Evolutionary conservation across 208 protist species (phyloP).

Genomic region (Kentomonas sorsogonicus): DNA sequence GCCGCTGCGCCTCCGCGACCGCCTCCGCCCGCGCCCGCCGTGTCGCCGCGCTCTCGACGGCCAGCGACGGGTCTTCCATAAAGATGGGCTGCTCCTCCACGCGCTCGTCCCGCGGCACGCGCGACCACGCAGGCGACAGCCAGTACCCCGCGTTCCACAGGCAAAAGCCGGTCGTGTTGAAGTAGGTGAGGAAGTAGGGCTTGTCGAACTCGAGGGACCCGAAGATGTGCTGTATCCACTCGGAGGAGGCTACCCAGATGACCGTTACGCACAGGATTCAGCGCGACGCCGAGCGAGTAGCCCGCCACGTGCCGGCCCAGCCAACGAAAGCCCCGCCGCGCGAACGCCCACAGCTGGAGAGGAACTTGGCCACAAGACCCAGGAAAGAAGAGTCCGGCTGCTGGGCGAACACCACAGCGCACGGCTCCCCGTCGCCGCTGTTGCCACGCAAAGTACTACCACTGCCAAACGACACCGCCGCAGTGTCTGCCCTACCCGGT

Average conservation of each 20-base stretch:
- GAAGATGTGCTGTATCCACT: constrained; percentile 90
- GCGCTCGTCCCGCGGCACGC: constrained; percentile 43
- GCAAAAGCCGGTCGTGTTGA: constrained; percentile 85
- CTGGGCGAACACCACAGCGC: too few relatives aligned
- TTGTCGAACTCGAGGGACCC: constrained; percentile 69
- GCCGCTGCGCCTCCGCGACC: neutral
- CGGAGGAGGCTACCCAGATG: constrained; percentile 87
- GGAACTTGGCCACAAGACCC: too few relatives aligned
- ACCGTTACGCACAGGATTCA: constrained; percentile 85
- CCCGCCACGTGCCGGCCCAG: constrained; percentile 28
- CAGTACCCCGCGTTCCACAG: constrained; percentile 81
- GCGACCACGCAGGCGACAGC: constrained; percentile 42
- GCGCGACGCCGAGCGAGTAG: constrained; percentile 71
- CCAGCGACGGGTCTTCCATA: constrained; percentile 41
- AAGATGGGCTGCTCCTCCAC: constrained; percentile 34
- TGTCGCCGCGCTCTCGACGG: neutral
- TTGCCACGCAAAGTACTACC: too few relatives aligned
- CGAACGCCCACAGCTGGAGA: too few relatives aligned
- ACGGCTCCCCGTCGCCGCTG: too few relatives aligned
- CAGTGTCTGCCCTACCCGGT: too few relatives aligned
- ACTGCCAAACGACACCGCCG: too few relatives aligned
- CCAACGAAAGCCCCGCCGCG: constrained; percentile 2
- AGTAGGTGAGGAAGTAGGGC: constrained; percentile 90
- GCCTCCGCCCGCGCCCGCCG: neutral
- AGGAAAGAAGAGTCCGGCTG: too few relatives aligned